Percentiles rank a stretch among this genome's conserved stretches.
Conservation (phyloP, 306 rosid genomes). For the Notholithocarpus densiflorus region DNA sequence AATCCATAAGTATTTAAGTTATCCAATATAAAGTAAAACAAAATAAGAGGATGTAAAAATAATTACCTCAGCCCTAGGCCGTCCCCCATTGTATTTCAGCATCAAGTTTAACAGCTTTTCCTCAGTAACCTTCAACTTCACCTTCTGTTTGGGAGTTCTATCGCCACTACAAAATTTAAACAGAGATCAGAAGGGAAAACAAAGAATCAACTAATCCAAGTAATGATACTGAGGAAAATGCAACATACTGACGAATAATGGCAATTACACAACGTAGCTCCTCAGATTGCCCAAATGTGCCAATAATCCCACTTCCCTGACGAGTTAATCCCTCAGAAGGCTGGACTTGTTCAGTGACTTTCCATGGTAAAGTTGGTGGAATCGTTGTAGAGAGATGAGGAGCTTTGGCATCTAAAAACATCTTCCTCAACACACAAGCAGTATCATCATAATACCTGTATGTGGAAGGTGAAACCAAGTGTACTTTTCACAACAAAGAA, state of each 20-base stretch:
- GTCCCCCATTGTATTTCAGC: conserved; percentile 93
- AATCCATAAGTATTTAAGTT: conserved; percentile 10
- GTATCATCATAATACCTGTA: conserved; percentile 94
- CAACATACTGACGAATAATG: conserved; percentile 88
- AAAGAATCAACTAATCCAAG: conserved; percentile 5
- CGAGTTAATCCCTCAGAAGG: conserved; percentile 82
- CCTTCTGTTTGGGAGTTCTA: conserved; percentile 99
- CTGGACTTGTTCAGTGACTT: conserved; percentile 66
- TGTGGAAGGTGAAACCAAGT: conserved; percentile 14
- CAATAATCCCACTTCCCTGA: conserved; percentile 89
- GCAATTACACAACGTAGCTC: conserved; percentile 96
- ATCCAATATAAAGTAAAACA: conserved; percentile 10
- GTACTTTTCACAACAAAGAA: conserved; percentile 19
- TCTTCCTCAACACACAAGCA: conserved; percentile 94
- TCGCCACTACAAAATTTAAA: conserved; percentile 74
- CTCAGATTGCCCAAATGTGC: conserved; percentile 85
- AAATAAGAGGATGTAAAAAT: conserved; percentile 17
- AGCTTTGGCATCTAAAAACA: conserved; percentile 93
- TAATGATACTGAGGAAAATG: conserved; percentile 7
- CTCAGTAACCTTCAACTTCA: conserved; percentile 91
- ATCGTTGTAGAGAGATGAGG: conserved; percentile 91
- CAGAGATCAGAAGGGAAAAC: conserved; percentile 22
- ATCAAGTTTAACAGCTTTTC: conserved; percentile 84
- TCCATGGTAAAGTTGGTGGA: conserved; percentile 96
- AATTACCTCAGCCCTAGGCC: conserved; percentile 82